Percentiles rank a stretch among this genome's conserved stretches.
Conservation (phyloP, 345 rosid genomes). For the Eucalyptus brandiana region DNA sequence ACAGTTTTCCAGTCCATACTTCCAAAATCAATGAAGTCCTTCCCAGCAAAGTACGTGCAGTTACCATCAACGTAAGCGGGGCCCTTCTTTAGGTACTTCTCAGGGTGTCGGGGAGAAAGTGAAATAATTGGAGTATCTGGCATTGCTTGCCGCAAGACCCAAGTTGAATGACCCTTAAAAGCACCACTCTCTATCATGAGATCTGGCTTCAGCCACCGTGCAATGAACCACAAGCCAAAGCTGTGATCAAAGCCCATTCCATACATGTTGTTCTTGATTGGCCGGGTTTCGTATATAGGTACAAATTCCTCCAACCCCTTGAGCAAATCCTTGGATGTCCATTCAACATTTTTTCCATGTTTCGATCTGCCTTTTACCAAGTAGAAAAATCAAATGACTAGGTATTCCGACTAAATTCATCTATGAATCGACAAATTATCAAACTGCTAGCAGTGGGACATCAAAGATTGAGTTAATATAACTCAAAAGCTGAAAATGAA, state of each 20-base stretch:
- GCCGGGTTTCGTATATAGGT: constrained; percentile 86
- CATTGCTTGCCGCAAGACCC: constrained; percentile 99
- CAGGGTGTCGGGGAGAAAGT: constrained; percentile 86
- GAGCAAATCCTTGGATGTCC: constrained; percentile 91
- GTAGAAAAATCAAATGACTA: constrained; percentile 36
- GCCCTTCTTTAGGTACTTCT: constrained; percentile 81
- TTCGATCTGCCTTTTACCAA: constrained; percentile 99
- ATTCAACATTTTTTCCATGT: constrained; percentile 87
- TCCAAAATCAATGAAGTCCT: constrained; percentile 95
- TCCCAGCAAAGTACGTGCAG: constrained; percentile 96
- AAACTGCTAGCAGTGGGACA: background rate
- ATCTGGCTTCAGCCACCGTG: constrained; percentile 85
- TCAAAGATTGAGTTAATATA: background rate
- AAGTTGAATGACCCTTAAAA: constrained; percentile 97
- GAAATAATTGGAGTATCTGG: constrained; percentile 78
- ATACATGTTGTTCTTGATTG: constrained; percentile 82
- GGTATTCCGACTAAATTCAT: background rate
- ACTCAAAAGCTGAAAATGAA: background rate
- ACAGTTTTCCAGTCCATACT: constrained; percentile 72
- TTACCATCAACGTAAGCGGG: constrained; percentile 96
- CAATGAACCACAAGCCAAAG: constrained; percentile 97
- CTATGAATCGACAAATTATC: background rate
- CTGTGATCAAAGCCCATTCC: constrained; percentile 99
- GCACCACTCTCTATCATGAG: constrained; percentile 98
- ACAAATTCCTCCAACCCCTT: constrained; percentile 92